phyloP scores from a whole-genome alignment of 1,284 basidiomycete genomes.

The Tylopilus sp. region DNA sequence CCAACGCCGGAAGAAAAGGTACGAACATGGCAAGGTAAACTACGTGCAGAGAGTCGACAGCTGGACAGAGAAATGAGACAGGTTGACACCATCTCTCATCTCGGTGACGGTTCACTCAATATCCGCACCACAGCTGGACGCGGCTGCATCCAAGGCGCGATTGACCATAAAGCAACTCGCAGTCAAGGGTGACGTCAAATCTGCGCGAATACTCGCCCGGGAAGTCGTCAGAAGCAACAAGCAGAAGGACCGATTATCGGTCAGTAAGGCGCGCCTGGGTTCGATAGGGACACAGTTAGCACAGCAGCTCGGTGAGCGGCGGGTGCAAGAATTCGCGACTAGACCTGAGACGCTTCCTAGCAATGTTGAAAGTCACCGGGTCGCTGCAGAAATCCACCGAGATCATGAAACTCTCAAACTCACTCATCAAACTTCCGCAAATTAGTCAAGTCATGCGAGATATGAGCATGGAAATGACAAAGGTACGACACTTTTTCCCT shows the following conservation, averaged over 20 bases:
- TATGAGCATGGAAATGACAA: constrained; percentile 99
- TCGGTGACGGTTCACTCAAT: constrained; percentile 19
- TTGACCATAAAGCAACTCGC: constrained; percentile 87
- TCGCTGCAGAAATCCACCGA: constrained; percentile 96
- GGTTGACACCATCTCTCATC: constrained; percentile 49
- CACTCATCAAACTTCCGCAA: constrained; percentile 89
- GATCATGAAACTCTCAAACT: constrained; percentile 97
- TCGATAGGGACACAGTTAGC: constrained; percentile 89
- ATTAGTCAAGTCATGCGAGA: constrained; percentile 92
- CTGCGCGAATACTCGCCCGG: constrained; percentile 84
- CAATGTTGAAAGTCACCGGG: constrained; percentile 97
- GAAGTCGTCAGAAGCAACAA: constrained; percentile 96
- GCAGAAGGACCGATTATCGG: constrained; percentile 89
- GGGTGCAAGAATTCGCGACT: background rate
- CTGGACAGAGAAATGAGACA: constrained; percentile 92
- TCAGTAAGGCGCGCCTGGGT: constrained; percentile 89
- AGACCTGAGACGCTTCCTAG: constrained; percentile 40
- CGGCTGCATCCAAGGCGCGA: constrained; percentile 78
- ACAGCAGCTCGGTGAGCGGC: constrained; percentile 86
- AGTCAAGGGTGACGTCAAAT: constrained; percentile 88
- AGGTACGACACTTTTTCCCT: constrained; percentile 48
- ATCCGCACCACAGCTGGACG: constrained; percentile 62
- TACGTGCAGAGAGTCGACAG: constrained; percentile 75
- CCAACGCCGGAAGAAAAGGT: constrained; percentile 92
- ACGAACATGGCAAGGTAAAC: constrained; percentile 81